Conservation (phyloP, 2,329 filamentous ascomycete species). For the Reticulascus tulasneorum region DNA sequence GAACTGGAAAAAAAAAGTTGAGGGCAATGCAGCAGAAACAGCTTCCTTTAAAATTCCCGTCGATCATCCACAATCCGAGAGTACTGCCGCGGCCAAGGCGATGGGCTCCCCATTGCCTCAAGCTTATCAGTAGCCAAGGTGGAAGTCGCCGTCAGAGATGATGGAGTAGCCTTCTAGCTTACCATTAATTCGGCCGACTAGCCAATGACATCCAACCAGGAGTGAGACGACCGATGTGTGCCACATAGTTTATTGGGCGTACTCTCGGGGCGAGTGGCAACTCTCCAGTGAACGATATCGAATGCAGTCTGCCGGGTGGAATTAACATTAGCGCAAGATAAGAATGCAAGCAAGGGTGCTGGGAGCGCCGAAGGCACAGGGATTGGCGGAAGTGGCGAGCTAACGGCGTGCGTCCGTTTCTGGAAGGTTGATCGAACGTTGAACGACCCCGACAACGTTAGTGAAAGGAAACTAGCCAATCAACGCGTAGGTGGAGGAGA, state of each 20-base stretch:
- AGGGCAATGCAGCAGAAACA: background rate
- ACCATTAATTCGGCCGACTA: too few species aligned
- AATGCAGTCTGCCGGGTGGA: too few species aligned
- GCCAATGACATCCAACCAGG: too few species aligned
- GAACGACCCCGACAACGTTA: slow-evolving; percentile 9
- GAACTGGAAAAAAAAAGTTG: background rate
- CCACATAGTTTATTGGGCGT: too few species aligned
- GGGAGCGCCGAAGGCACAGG: slow-evolving; percentile 4
- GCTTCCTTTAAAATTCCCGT: slow-evolving; percentile 12
- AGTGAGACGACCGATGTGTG: too few species aligned
- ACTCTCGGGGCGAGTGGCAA: too few species aligned
- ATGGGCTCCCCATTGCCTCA: slow-evolving; percentile 4
- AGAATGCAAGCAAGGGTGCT: slow-evolving; percentile 8
- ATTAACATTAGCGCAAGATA: too few species aligned
- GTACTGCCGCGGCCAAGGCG: slow-evolving; percentile 13
- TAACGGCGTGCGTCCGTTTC: slow-evolving; percentile 18
- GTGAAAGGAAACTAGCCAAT: slow-evolving; percentile 7
- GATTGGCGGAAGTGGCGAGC: slow-evolving; percentile 11
- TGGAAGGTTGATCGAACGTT: slow-evolving; percentile 22
- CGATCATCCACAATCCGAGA: slow-evolving; percentile 12
- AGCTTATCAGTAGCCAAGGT: slow-evolving; percentile 15
- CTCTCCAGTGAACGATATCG: too few species aligned
- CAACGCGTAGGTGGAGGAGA: background rate
- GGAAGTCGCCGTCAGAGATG: too few species aligned
- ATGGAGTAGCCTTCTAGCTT: too few species aligned